These are phyloP conservation scores for Coemansia sp. DNA, from an alignment of 192 early-diverging fungal genomes.

Conservation along the genomic window DNA sequence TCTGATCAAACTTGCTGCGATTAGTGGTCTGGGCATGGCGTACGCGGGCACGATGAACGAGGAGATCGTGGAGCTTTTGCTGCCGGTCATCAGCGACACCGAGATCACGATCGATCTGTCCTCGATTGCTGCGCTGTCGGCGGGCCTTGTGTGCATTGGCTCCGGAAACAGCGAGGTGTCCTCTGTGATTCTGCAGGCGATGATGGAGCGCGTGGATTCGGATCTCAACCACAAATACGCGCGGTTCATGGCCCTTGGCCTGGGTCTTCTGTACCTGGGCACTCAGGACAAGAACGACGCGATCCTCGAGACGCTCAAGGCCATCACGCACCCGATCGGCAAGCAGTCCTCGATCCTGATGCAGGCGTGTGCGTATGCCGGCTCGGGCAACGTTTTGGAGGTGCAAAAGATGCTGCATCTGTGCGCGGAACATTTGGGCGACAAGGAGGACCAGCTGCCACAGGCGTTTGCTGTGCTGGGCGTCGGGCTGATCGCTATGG, in stretches of 20 bases:
- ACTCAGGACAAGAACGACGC: conserved; percentile 88
- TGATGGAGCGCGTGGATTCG: conserved; percentile 90
- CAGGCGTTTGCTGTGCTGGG: conserved; percentile 97
- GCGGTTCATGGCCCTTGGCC: conserved; percentile 90
- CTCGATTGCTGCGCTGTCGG: conserved; percentile 81
- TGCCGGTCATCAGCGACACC: conserved; percentile 79
- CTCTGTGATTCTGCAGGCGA: conserved; percentile 84
- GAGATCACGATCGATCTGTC: conserved; percentile 83
- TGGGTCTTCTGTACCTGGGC: conserved; percentile 86
- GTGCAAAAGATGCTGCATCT: conserved; percentile 94
- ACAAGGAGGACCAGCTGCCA: conserved; percentile 79
- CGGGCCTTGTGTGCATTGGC: conserved; percentile 92
- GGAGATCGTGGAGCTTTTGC: conserved; percentile 77
- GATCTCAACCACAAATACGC: conserved; percentile 85
- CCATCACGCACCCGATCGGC: conserved; percentile 89
- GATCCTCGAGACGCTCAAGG: conserved; percentile 90
- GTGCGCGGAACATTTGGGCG: conserved; percentile 92
- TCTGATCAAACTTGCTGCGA: conserved; percentile 71
- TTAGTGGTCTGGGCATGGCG: conserved; percentile 90
- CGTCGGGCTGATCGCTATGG: conserved; percentile 93
- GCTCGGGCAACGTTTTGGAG: conserved; percentile 94
- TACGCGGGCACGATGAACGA: conserved; percentile 88
- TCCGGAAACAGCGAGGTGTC: conserved; percentile 87
- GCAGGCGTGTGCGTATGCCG: conserved; percentile 87
- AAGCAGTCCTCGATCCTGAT: conserved; percentile 86